Conservation (phyloP, 306 rosid genomes). For the Rosa rugosa region DNA sequence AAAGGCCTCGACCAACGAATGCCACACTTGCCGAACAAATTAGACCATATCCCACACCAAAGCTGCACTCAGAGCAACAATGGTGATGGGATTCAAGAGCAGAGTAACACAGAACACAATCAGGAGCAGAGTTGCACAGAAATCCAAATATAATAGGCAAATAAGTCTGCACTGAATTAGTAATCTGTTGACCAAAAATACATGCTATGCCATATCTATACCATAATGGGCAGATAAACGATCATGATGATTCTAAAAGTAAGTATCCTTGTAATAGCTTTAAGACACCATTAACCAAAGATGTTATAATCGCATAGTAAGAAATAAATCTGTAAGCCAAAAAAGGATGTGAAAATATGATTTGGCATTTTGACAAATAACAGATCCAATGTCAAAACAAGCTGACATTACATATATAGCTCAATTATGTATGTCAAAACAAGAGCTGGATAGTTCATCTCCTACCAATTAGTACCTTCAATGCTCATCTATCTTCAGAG, state of each 20-base stretch:
- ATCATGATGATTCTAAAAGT: background rate
- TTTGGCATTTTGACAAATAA: conserved; percentile 12
- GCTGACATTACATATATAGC: conserved; percentile 23
- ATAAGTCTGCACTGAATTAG: background rate
- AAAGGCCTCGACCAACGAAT: background rate
- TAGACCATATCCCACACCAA: background rate
- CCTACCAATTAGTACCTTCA: conserved; percentile 17
- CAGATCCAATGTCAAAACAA: conserved; percentile 31
- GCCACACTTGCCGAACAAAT: background rate
- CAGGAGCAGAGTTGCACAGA: background rate
- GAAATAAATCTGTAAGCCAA: background rate
- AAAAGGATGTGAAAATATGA: conserved; percentile 5
- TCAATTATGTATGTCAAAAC: conserved; percentile 13
- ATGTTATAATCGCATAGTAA: background rate
- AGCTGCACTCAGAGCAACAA: background rate
- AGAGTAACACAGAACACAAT: background rate
- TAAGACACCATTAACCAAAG: background rate
- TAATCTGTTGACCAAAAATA: background rate
- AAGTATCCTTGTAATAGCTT: background rate
- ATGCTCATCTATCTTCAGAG: conserved; percentile 25
- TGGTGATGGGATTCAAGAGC: background rate
- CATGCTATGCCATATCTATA: background rate
- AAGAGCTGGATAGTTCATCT: conserved; percentile 32
- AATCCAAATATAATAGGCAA: background rate
- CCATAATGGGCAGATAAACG: background rate